Evolutionary conservation across 768 basidiomycete genomes (phyloP).

Genomic region (Hericium coralloides): DNA sequence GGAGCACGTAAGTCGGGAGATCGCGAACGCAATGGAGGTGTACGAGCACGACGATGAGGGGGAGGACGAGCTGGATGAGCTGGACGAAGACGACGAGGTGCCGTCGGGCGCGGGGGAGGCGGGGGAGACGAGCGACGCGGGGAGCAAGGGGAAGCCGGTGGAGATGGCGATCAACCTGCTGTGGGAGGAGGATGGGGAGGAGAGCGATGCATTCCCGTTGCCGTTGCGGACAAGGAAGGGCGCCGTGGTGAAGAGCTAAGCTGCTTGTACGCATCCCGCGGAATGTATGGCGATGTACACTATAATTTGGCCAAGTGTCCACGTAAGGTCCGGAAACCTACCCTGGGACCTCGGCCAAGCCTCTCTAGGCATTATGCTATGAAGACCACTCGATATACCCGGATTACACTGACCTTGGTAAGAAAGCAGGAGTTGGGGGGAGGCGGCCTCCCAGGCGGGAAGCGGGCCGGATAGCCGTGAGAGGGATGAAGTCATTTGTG

Average conservation of each 20-base stretch:
- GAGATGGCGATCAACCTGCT: not conserved
- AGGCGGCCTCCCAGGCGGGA: no score
- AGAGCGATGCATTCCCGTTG: conserved; percentile 58
- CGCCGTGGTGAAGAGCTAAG: conserved; percentile 22
- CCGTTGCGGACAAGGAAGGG: conserved; percentile 64
- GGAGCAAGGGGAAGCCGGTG: conserved; percentile 20
- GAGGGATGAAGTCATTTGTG: not conserved
- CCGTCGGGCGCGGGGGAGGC: conserved; percentile 16
- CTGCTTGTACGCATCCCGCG: not conserved
- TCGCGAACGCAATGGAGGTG: conserved; percentile 68
- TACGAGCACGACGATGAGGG: conserved; percentile 49
- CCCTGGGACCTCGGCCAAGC: no score
- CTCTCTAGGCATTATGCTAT: no score
- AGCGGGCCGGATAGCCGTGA: not conserved
- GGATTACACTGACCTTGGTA: no score
- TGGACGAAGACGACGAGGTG: conserved; percentile 23
- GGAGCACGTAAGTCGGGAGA: conserved; percentile 72
- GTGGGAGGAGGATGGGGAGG: conserved; percentile 42
- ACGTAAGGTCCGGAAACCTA: no score
- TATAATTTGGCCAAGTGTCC: no score
- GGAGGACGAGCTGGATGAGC: conserved; percentile 27
- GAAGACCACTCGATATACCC: no score
- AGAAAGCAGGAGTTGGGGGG: no score
- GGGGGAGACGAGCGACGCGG: not conserved
- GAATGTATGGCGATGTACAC: not conserved